These are phyloP conservation scores for Solanum bulbocastanum DNA, from an alignment of 257 asterid genomes.

Conservation along the genomic window DNA sequence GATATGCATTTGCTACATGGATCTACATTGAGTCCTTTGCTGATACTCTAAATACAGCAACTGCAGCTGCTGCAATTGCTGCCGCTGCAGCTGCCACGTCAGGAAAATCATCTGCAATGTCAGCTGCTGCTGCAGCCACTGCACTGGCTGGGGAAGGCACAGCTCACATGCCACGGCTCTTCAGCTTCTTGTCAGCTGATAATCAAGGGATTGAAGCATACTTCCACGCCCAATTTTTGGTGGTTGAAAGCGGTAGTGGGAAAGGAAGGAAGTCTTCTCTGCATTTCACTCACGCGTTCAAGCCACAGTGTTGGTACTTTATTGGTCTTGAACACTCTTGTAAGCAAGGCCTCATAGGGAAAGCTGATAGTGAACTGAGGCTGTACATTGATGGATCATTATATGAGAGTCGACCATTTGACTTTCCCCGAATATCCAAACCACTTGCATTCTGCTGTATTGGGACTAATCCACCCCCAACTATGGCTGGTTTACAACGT, in stretches of 20 bases:
- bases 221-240: slow-evolving; percentile 96
- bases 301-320: slow-evolving; percentile 97
- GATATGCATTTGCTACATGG: slow-evolving; percentile 95
- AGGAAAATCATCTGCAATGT: slow-evolving; percentile 94
- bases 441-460: slow-evolving; percentile 99
- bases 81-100: slow-evolving; percentile 98
- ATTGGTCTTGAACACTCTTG: slow-evolving; percentile 86
- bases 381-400: slow-evolving; percentile 79
- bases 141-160: slow-evolving; percentile 99
- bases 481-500: slow-evolving; percentile 98
- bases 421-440: slow-evolving; percentile 90
- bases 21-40: slow-evolving; percentile 96
- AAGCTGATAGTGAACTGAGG: slow-evolving; percentile 92
- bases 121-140: slow-evolving; percentile 99
- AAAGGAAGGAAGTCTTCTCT: slow-evolving; percentile 92
- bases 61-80: slow-evolving; percentile 99
- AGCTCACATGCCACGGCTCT: slow-evolving; percentile 96
- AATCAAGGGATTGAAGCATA: slow-evolving; percentile 99
- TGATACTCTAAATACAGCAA: slow-evolving; percentile 91
- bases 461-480: slow-evolving; percentile 99
- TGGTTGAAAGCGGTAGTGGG: slow-evolving; percentile 94
- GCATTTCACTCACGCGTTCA: slow-evolving; percentile 96
- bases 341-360: slow-evolving; percentile 91
- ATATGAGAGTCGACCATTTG: slow-evolving; percentile 91
- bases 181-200: slow-evolving; percentile 94